phyloP scores from a whole-genome alignment of 176 grass and related monocot genomes.

The Areca catechu region DNA sequence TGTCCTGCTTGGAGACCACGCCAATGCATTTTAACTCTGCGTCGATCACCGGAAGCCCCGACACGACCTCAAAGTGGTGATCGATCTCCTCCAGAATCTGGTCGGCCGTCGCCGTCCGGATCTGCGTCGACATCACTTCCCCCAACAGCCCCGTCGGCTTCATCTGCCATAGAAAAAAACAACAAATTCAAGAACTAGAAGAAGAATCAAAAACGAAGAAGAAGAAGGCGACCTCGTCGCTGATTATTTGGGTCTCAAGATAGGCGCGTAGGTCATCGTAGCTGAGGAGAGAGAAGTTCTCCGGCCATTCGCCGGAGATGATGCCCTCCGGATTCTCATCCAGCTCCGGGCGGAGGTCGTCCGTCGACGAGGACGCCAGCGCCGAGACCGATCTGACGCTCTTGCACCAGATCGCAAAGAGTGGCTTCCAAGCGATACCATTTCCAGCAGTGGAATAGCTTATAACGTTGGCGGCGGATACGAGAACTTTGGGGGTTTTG shows the following conservation, averaged over 20 bases:
- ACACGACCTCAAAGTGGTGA: conserved; percentile 36
- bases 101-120: conserved; percentile 32
- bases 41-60: conserved; percentile 55
- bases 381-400: neutral
- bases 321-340: conserved; percentile 72
- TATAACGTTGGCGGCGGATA: too few species aligned
- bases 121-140: conserved; percentile 54
- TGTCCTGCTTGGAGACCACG: conserved; percentile 62
- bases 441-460: too few species aligned
- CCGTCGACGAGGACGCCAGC: conserved; percentile 20
- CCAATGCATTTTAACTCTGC: conserved; percentile 48
- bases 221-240: neutral
- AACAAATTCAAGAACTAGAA: neutral
- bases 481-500: too few species aligned
- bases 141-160: conserved; percentile 35
- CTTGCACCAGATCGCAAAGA: too few species aligned
- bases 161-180: conserved; percentile 22
- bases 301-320: conserved; percentile 67
- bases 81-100: conserved; percentile 50
- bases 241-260: conserved; percentile 66
- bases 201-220: neutral
- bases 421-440: too few species aligned
- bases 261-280: conserved; percentile 60
- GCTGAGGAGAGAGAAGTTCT: conserved; percentile 54
- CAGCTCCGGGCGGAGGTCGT: conserved; percentile 40